Base-by-base conservation (phyloP, 2,329 filamentous ascomycete species). In the Colletotrichum simmondsii region DNA sequence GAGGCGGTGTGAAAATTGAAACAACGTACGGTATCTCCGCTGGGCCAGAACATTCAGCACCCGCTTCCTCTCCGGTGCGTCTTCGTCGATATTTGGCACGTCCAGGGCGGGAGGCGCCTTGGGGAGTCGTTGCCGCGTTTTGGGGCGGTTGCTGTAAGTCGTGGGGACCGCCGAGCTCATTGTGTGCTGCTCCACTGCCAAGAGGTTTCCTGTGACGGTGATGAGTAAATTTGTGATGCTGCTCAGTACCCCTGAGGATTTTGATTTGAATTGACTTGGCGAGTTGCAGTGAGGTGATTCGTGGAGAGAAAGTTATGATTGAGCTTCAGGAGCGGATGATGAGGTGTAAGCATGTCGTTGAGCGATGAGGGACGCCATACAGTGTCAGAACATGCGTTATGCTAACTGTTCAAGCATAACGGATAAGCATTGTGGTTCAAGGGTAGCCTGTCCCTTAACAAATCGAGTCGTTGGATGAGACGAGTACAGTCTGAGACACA, bases 21-120 rank as follows among this genome's bases (percentile, higher is more conserved):
- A 42, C 14, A 42, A 42, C 37, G 37, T 42, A 87, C 87, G 81
- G 68, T 90, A 90, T 80, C 88, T 82, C 58, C 88, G 83, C 73
- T 90, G 88, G 1, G 88, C 87, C 46, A 90, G 78, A 11, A 90
- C 85, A 67, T 89, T 89, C 26, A 90, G 74, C 1, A 89, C 81
- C 12, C 88, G 81, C 77, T 89, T 90, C 26, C 88, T 82, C 78
- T 90, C 87, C 3, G 83, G 80, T 1, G 87, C 85, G 79, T 90
- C 83, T 26, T 88, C 81, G 5, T 87, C 84, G 22, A 88, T 86
- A 61, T 87, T 77, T 5, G 87, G 87, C 7, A 88, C 82, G 1
- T 80, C 79, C 7, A 88, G 77, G 3, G 77, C n/a, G 5, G 83
- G 80, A 2, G 83, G 81, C 22, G 83, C 72, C 75, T 86, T 87